phyloP scores from a whole-genome alignment of 2,329 filamentous ascomycete species.

The Xylaria sp. region DNA sequence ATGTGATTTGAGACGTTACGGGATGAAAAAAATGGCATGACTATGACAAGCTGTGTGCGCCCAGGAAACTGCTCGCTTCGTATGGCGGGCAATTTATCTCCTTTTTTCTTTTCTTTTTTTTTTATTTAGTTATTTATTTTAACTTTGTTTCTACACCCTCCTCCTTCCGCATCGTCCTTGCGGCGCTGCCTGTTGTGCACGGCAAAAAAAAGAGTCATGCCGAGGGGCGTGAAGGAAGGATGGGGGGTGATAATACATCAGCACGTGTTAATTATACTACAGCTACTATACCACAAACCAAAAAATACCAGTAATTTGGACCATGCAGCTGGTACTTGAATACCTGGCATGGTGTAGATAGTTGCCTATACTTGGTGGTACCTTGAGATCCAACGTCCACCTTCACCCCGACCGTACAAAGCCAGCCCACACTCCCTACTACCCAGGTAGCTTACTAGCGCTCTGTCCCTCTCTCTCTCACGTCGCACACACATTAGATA shows the following conservation, averaged over 20 bases:
- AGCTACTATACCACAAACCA: not conserved
- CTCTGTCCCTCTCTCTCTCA: not conserved
- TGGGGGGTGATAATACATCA: not conserved
- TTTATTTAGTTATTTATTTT: not conserved
- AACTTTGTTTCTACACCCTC: too few relatives aligned
- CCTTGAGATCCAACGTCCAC: not conserved
- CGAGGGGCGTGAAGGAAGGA: not conserved
- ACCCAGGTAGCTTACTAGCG: not conserved
- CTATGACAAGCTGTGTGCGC: slow-evolving; percentile 12
- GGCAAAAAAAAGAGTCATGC: not conserved
- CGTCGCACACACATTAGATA: slow-evolving; percentile 9
- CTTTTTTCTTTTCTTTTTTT: not conserved
- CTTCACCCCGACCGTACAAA: not conserved
- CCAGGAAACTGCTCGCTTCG: slow-evolving; percentile 23
- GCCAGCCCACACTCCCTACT: not conserved
- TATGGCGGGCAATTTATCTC: slow-evolving; percentile 17
- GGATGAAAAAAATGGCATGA: slow-evolving; percentile 19
- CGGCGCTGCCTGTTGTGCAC: slow-evolving; percentile 12
- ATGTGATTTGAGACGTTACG: slow-evolving; percentile 16
- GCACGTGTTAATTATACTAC: slow-evolving; percentile 19
- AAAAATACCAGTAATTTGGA: slow-evolving; percentile 23
- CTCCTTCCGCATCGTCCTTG: slow-evolving; percentile 2
- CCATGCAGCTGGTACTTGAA: slow-evolving; percentile 24
- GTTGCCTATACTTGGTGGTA: slow-evolving; percentile 21
- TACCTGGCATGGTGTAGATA: not conserved